Conservation (phyloP, 2,329 filamentous ascomycete genomes). For the Didymellaceae sp. region DNA sequence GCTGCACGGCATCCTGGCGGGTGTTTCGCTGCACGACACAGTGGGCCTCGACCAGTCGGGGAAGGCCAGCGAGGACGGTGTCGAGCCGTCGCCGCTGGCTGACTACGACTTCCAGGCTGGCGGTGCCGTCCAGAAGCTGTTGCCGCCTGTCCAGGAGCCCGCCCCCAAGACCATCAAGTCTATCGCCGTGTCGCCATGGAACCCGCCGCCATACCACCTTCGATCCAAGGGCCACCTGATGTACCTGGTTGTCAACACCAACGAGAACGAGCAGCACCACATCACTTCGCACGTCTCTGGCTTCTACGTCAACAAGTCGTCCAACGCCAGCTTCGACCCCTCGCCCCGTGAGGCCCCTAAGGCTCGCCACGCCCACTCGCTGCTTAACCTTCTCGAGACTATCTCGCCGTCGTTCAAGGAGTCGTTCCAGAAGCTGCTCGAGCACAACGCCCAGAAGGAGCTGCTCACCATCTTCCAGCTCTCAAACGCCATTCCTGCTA, state of each 20-base stretch:
- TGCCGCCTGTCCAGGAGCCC: constrained; percentile 69
- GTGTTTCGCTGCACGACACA: constrained; percentile 84
- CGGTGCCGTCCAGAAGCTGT: constrained; percentile 71
- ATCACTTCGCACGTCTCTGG: constrained; percentile 93
- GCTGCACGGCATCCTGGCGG: constrained; percentile 83
- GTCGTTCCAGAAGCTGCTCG: constrained; percentile 79
- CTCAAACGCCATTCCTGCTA: constrained; percentile 89
- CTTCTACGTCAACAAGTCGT: constrained; percentile 97
- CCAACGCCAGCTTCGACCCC: constrained; percentile 93
- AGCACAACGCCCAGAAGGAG: constrained; percentile 84
- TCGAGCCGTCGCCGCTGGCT: constrained; percentile 54
- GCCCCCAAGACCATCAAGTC: constrained; percentile 91
- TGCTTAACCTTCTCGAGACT: constrained; percentile 77
- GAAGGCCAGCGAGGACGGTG: constrained; percentile 39
- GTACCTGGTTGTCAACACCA: constrained; percentile 87
- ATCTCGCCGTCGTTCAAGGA: constrained; percentile 83
- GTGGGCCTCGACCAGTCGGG: constrained; percentile 59
- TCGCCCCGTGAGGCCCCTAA: constrained; percentile 81
- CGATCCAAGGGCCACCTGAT: constrained; percentile 91
- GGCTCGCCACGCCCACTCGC: constrained; percentile 79
- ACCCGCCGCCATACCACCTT: constrained; percentile 90
- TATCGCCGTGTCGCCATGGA: constrained; percentile 90
- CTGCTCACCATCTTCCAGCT: constrained; percentile 93
- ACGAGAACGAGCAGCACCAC: constrained; percentile 93
- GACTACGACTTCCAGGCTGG: constrained; percentile 79